Conservation (phyloP, 768 basidiomycete genomes). For the Macrocybe gigantea region DNA sequence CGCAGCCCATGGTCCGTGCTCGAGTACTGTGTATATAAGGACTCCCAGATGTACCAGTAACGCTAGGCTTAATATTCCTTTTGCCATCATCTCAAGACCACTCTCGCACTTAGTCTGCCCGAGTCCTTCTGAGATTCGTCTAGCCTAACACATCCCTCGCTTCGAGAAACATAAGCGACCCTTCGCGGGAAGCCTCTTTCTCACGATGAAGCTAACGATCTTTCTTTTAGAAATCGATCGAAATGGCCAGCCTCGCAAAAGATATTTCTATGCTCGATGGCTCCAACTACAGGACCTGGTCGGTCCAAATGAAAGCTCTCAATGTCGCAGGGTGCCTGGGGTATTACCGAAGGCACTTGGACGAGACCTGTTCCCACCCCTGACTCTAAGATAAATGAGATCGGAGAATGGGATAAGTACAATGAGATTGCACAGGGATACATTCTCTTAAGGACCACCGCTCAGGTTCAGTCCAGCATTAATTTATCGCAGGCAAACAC, state of each 20-base stretch:
- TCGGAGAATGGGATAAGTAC: background rate
- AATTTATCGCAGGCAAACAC: background rate
- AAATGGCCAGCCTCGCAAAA: no score
- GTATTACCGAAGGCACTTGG: background rate
- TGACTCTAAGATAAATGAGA: background rate
- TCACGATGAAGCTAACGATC: background rate
- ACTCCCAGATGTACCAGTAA: no score
- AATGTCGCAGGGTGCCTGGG: background rate
- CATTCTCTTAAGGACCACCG: background rate
- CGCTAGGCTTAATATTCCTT: no score
- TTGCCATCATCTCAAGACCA: no score
- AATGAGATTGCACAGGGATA: background rate
- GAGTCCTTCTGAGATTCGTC: no score
- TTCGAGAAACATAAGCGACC: background rate
- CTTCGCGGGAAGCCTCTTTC: background rate
- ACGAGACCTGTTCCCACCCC: background rate
- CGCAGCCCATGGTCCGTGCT: no score
- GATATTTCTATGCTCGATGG: background rate
- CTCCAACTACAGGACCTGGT: background rate
- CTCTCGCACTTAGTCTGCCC: no score
- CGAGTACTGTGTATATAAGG: no score
- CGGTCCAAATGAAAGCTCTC: background rate
- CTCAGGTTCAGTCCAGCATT: background rate
- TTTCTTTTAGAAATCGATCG: background rate
- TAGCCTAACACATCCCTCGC: background rate